Percentiles rank a stretch among this genome's conserved stretches.
These are phyloP conservation scores for Diaporthe velutina DNA, from an alignment of 2,329 filamentous ascomycete genomes.

Conservation along the genomic window DNA sequence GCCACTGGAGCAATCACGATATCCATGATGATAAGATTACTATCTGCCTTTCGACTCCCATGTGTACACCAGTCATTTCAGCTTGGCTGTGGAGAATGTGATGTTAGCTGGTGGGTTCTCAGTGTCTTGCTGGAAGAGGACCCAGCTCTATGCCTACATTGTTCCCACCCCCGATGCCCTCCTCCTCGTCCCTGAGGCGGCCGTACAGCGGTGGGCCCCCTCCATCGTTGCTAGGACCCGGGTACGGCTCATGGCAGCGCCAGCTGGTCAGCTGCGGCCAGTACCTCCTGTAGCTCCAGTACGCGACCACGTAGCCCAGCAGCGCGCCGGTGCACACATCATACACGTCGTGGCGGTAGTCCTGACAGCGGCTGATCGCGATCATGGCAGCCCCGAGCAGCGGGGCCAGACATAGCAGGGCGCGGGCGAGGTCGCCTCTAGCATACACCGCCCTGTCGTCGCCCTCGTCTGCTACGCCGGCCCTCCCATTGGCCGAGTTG, in stretches of 20 bases:
- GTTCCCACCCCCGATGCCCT: slow-evolving; percentile 50
- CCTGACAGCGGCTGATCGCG: slow-evolving; percentile 76
- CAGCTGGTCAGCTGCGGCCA: slow-evolving; percentile 68
- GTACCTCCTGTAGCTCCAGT: slow-evolving; percentile 76
- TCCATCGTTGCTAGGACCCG: slow-evolving; percentile 49
- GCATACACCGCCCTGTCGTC: slow-evolving; percentile 41
- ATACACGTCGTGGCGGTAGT: slow-evolving; percentile 79
- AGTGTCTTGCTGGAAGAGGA: slow-evolving; percentile 38
- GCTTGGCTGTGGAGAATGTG: slow-evolving; percentile 30
- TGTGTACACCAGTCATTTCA: slow-evolving; percentile 5
- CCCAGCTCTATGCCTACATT: slow-evolving; percentile 57
- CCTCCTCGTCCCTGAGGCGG: slow-evolving; percentile 67
- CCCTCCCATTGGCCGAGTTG: neutral
- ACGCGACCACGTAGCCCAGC: slow-evolving; percentile 71
- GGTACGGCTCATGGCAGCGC: slow-evolving; percentile 70
- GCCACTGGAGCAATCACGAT: neutral
- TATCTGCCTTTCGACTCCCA: neutral
- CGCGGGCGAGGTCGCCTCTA: slow-evolving; percentile 64
- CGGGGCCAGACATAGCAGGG: slow-evolving; percentile 69
- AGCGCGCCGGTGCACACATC: slow-evolving; percentile 74
- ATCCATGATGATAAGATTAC: neutral
- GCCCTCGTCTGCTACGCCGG: slow-evolving; percentile 13
- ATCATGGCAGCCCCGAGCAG: slow-evolving; percentile 75
- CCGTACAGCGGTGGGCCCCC: slow-evolving; percentile 49
- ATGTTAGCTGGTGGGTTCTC: slow-evolving; percentile 40